phyloP scores from a whole-genome alignment of 2,329 filamentous ascomycete species.

The Pyrenophora seminiperda region DNA sequence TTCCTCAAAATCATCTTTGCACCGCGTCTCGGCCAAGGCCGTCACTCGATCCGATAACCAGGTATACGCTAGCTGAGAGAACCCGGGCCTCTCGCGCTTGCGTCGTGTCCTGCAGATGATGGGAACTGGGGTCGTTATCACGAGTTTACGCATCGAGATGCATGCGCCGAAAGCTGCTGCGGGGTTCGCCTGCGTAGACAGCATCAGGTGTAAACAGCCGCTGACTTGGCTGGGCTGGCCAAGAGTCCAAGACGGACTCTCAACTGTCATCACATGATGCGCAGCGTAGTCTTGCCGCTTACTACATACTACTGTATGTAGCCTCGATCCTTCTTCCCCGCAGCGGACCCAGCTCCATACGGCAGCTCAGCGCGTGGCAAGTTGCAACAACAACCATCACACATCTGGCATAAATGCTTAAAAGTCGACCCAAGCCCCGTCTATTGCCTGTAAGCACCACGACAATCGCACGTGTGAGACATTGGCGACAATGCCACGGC shows the following conservation, averaged over 20 bases:
- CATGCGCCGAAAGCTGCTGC: conserved; percentile 21
- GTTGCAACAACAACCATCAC: background rate
- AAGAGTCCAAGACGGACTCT: background rate
- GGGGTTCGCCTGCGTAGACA: conserved; percentile 32
- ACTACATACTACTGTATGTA: too few relatives aligned
- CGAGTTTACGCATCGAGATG: conserved; percentile 19
- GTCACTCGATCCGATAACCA: conserved; percentile 32
- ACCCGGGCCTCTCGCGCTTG: conserved; percentile 21
- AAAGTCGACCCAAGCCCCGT: background rate
- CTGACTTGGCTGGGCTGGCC: conserved; percentile 4
- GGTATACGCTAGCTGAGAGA: conserved; percentile 30
- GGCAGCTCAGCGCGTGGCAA: conserved; percentile 12
- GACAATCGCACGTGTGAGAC: too few relatives aligned
- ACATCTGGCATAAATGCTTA: background rate
- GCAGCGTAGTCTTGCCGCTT: conserved; percentile 6
- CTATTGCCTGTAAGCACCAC: too few relatives aligned
- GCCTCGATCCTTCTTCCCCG: conserved; percentile 12
- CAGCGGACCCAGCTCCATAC: conserved; percentile 15
- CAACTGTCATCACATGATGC: conserved; percentile 2
- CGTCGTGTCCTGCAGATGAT: conserved; percentile 21
- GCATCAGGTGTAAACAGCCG: conserved; percentile 1
- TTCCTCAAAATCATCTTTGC: conserved; percentile 24
- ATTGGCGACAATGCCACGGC: too few relatives aligned
- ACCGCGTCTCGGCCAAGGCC: conserved; percentile 14
- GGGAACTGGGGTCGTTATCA: conserved; percentile 25